These are phyloP conservation scores for Phyllosticta citribraziliensis DNA, from an alignment of 2,329 filamentous ascomycete species.

Conservation along the genomic window DNA sequence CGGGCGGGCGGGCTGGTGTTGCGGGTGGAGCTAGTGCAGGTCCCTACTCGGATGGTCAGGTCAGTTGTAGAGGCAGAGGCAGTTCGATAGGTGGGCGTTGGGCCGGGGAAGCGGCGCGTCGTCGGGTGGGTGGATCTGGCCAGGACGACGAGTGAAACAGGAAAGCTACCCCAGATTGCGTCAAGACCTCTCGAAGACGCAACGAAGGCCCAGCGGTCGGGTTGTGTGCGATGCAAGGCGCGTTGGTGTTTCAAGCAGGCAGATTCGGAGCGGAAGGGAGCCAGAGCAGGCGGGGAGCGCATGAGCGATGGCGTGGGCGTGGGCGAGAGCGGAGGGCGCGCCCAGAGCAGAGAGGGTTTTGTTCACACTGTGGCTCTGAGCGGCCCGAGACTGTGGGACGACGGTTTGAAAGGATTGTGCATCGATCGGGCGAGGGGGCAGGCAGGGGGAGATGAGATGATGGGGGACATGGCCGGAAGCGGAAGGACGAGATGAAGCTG, in stretches of 20 bases:
- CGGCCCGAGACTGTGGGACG: background rate
- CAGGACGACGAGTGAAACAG: conserved; percentile 6
- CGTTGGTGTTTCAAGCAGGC: background rate
- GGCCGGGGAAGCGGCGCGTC: conserved; percentile 5
- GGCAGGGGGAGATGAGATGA: no score
- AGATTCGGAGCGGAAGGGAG: background rate
- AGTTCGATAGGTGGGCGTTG: conserved; percentile 2
- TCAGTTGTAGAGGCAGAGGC: background rate
- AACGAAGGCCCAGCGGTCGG: background rate
- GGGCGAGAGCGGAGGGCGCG: background rate
- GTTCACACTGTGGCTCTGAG: background rate
- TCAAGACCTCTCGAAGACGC: background rate
- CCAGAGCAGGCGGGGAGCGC: background rate
- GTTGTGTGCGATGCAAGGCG: background rate
- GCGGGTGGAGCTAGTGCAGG: conserved; percentile 10
- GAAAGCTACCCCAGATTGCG: conserved; percentile 11
- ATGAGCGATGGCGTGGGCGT: background rate
- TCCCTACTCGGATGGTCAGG: background rate
- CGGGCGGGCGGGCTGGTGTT: background rate
- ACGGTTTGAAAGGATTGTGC: background rate
- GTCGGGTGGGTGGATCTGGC: conserved; percentile 10
- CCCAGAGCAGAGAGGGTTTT: background rate
- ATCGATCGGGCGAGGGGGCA: background rate
- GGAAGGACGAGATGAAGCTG: background rate
- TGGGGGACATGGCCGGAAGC: background rate